These are phyloP conservation scores for Tolypocladium album DNA, from an alignment of 2,329 filamentous ascomycete species.

Conservation along the genomic window DNA sequence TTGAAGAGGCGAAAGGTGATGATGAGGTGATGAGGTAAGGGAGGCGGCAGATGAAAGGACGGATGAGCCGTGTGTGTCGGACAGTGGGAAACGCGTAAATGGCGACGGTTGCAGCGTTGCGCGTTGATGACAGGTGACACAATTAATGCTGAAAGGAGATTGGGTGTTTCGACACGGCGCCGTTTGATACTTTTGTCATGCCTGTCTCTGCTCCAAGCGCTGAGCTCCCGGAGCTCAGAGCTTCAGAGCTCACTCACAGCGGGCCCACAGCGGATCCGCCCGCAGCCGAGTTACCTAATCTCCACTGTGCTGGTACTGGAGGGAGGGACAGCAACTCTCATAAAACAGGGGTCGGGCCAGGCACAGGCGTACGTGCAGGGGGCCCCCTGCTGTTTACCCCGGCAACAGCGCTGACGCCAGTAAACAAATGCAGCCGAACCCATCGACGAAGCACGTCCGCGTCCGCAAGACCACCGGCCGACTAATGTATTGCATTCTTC, in stretches of 20 bases:
- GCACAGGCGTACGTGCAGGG: background rate
- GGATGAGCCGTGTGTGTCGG: background rate
- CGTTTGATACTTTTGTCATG: background rate
- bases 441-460: background rate
- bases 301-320: background rate
- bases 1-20: background rate
- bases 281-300: background rate
- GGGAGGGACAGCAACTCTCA: background rate
- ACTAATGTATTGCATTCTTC: constrained; percentile 28
- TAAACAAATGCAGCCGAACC: constrained; percentile 20
- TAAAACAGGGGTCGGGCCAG: background rate
- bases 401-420: constrained; percentile 20
- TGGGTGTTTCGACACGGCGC: too few relatives aligned
- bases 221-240: background rate
- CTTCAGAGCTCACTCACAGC: background rate
- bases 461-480: background rate
- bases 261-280: background rate
- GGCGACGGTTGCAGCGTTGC: background rate
- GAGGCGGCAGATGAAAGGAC: background rate
- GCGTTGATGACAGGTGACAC: background rate
- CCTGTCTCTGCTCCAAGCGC: background rate
- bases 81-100: background rate
- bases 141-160: background rate
- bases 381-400: constrained; percentile 17
- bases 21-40: background rate